phyloP scores from a whole-genome alignment of 179 eudicot genomes.

The Silene vulgaris region DNA sequence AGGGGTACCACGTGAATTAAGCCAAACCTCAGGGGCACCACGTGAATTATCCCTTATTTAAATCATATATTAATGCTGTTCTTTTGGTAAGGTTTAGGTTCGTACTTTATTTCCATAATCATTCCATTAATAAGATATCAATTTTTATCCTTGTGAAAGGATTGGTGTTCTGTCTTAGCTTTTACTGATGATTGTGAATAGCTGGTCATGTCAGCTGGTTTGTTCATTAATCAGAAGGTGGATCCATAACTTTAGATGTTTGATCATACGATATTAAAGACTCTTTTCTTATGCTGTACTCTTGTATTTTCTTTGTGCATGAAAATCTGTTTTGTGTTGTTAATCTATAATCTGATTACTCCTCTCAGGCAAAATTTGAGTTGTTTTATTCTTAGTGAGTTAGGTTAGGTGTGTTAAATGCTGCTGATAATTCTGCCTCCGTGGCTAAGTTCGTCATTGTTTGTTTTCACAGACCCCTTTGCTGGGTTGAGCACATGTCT shows the following conservation, averaged over 20 bases:
- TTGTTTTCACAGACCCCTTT: conserved; percentile 56
- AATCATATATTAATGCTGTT: background rate
- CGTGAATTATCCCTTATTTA: too few species aligned
- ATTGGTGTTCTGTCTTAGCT: background rate
- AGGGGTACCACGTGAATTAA: too few species aligned
- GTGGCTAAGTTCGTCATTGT: background rate
- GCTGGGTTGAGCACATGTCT: conserved; percentile 97
- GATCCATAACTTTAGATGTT: background rate
- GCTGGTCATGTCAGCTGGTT: background rate
- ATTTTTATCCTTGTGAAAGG: background rate
- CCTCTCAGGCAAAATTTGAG: background rate
- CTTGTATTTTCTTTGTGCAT: background rate
- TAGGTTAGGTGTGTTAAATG: background rate
- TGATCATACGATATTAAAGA: background rate
- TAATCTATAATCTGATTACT: background rate
- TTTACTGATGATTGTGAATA: background rate
- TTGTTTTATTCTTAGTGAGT: conserved; percentile 5
- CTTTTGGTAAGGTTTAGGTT: background rate
- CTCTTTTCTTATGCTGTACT: background rate
- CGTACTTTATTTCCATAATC: background rate
- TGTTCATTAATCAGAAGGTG: background rate
- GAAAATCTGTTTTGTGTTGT: background rate
- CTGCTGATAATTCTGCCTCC: conserved; percentile 5
- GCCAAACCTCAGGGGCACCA: too few species aligned
- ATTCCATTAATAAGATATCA: background rate